Base-by-base conservation (phyloP, 1,284 basidiomycete genomes). In the Ceratobasidium sp. region DNA sequence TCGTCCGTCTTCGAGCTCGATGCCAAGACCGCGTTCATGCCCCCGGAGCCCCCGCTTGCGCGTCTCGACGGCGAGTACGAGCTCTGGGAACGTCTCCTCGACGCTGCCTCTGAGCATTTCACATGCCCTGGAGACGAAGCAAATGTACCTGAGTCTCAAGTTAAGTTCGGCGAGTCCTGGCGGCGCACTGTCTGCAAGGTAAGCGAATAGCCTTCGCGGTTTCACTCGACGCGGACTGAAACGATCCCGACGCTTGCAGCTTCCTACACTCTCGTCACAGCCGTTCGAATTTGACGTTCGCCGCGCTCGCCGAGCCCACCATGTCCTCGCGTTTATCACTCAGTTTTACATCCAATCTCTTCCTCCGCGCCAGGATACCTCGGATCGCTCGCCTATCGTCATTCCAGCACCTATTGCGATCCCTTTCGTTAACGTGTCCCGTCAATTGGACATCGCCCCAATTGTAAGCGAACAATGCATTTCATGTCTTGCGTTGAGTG, bases 301-400 rank as follows among this genome's bases (percentile, higher is more conserved):
- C 0, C 80, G 84, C 18, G 84, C 88, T 0, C 84, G 88, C 10
- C 84, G 88, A 23, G 88, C 86, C 6, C 87, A 89, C 80, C 81
- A 88, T 46, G 86, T 89, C 69, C 85, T 89, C 69, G 84, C 88
- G 2, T 89, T 88, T 83, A 84, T 90, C 46, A 82, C 85, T 2
- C 88, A 89, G 83, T 87, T 88, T 79, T 89, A 89, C 85, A 85
- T 87, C 64, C 88, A 89, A 83, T 83, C 83, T 18, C 81, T 83
- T 50, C 81, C 80, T 67, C 80, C 81, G 1, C 78, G 70, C n/a
- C 44, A 74, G 33, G 27, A 54, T 48, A 20, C 57, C 41, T 64
- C 59, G 4, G 70, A 74, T 59, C 62, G 74, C 79, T 0, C 70
- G 77, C 48, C 82, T 77, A 57, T 80, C n/a, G 74, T 79, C 10